Conservation (phyloP, 495 filamentous ascomycete species). For the Penicillium roqueforti region DNA sequence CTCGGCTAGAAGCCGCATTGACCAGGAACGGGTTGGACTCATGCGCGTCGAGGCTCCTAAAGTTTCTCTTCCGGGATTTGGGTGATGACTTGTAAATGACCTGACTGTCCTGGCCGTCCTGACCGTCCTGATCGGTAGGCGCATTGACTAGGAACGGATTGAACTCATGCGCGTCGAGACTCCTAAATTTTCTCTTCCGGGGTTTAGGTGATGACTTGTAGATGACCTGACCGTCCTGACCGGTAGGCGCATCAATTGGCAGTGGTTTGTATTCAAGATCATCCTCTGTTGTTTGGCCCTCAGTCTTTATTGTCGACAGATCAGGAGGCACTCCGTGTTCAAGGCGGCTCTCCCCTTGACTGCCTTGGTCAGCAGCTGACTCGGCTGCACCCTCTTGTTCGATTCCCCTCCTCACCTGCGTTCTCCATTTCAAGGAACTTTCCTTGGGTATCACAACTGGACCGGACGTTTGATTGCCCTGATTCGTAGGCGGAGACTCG, state of each 20-base stretch:
- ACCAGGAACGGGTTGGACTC: not conserved
- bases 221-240: not conserved
- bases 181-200: not conserved
- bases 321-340: not conserved
- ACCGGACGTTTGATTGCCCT: not conserved
- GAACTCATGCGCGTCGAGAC: not conserved
- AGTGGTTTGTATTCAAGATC: not conserved
- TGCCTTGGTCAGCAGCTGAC: not conserved
- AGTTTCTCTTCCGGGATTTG: not conserved
- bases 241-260: not conserved
- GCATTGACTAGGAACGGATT: not conserved
- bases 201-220: not conserved
- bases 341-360: not conserved
- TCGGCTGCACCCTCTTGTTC: too few relatives aligned
- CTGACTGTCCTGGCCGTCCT: not conserved
- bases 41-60: not conserved
- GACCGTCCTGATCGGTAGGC: not conserved
- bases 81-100: not conserved
- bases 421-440: not conserved
- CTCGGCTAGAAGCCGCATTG: not conserved
- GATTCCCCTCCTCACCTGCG: not conserved
- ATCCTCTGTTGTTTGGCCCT: not conserved
- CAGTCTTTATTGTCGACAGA: not conserved
- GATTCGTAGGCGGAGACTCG: not conserved
- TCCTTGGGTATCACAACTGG: not conserved